Evolutionary conservation across 352 stramenopile species (phyloP).

Genomic region (Peronospora farinosa): DNA sequence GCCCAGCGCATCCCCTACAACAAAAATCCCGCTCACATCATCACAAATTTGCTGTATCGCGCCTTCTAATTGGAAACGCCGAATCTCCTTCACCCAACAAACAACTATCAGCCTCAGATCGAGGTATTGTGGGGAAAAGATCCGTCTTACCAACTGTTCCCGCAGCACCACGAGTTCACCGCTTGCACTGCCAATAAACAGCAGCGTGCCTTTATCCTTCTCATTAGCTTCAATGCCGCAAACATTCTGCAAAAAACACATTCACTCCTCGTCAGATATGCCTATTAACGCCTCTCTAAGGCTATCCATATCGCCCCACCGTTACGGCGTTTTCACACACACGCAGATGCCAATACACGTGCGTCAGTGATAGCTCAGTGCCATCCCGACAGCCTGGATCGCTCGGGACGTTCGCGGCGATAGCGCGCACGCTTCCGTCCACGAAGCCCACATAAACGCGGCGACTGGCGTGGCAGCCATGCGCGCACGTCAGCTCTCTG

Average conservation of each 20-base stretch:
- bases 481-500: constrained; percentile 25
- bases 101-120: not conserved
- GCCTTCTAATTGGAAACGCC: constrained; percentile 44
- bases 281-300: no score
- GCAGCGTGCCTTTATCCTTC: constrained; percentile 20
- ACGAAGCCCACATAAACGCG: constrained; percentile 25
- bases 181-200: constrained; percentile 33
- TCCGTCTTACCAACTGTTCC: constrained; percentile 25
- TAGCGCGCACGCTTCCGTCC: constrained; percentile 27
- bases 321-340: constrained; percentile 22
- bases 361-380: constrained; percentile 15
- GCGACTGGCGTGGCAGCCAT: constrained; percentile 2
- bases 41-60: constrained; percentile 37
- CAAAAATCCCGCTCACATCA: constrained; percentile 29
- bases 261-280: constrained; percentile 9
- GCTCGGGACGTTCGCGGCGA: constrained; percentile 17
- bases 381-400: constrained; percentile 10
- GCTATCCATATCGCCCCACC: constrained; percentile 6
- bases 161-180: constrained; percentile 47
- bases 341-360: constrained; percentile 10
- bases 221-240: constrained; percentile 22
- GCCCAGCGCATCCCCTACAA: constrained; percentile 38
- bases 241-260: constrained; percentile 26
- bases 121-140: not conserved
- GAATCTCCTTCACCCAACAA: constrained; percentile 32